Base-by-base conservation (phyloP, 1,284 basidiomycete genomes). In the Cryptococcus sp. region DNA sequence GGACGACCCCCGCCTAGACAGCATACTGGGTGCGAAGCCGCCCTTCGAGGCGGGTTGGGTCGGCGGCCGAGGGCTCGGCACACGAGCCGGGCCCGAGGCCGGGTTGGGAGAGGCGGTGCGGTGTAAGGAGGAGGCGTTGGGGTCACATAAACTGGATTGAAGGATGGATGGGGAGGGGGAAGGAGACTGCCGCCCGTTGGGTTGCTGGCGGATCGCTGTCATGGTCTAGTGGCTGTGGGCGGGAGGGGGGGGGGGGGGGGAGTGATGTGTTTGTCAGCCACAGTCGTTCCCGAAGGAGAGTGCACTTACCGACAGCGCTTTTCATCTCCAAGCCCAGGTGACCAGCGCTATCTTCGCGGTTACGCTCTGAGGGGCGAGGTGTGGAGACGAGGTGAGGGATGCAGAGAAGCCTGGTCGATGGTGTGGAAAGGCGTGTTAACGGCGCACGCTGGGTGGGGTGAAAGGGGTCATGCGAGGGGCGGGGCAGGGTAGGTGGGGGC, bases 1-100 rank as follows among this genome's bases (percentile, higher is more conserved):
- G 21, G 39, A 13, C 47, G 53, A 61, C 21, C 28, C 50, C 21
- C 50, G 48, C 23, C 59, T 33, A 2, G 59, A 71, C 53, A 21
- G 70, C 60, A 58, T 70, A 68, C 37, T 57, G 44, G 13, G 69
- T 62, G 56, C 72, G 69, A 59, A 76, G 70, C 62, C 66, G 57
- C 42, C 70, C 57, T 56, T 76, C 68, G 28, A 76, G 50, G 16
- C 21, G 15, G 37, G 57, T 53, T 50, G 50, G 42, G 44, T 8
- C 8, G 58, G 37, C 2, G 58, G 50, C 21, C 53, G 50, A 24
- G 58, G 54, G 11, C 54, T 56, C 39, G 58, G 58, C 15, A 60
- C 55, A 36, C 47, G 51, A 4, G 39, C 58, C 6, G 36, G 24
- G 12, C n/a, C 12, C 24, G 45, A 44, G 12, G 57, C 52, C 11